phyloP scores from a whole-genome alignment of 1,284 basidiomycete species.

The Tilletia caries region DNA sequence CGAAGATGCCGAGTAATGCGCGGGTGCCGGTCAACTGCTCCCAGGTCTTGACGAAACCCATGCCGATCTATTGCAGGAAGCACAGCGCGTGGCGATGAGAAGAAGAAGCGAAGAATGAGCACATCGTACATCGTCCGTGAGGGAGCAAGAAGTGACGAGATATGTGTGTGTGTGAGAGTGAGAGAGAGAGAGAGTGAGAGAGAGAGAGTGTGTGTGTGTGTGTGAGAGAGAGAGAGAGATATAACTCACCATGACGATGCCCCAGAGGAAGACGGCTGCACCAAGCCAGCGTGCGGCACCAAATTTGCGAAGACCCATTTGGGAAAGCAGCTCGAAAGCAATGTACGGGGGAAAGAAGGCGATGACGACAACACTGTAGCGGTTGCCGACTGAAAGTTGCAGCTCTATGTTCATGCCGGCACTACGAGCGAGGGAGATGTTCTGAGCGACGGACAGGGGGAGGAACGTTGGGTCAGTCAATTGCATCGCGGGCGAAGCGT shows the following conservation, averaged over 20 bases:
- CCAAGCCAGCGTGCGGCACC: constrained; percentile 54
- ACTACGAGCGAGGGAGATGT: constrained; percentile 38
- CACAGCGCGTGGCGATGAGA: too few relatives aligned
- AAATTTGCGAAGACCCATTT: constrained; percentile 50
- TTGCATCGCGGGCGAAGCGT: too few relatives aligned
- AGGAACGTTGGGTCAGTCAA: too few relatives aligned
- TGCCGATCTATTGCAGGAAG: background rate
- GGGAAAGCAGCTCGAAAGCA: constrained; percentile 43
- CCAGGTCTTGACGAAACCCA: constrained; percentile 29
- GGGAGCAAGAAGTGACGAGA: too few relatives aligned
- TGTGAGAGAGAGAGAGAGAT: too few relatives aligned
- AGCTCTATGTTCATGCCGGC: constrained; percentile 39
- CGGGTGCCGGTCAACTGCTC: constrained; percentile 54
- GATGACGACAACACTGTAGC: constrained; percentile 47
- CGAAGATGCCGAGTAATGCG: constrained; percentile 53
- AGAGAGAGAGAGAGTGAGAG: too few relatives aligned
- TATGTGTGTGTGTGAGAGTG: too few relatives aligned
- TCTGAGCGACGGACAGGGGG: constrained; percentile 1
- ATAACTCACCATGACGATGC: constrained; percentile 54
- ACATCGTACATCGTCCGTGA: too few relatives aligned
- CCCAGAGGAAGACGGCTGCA: constrained; percentile 53
- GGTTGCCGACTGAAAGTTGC: constrained; percentile 29
- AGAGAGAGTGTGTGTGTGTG: too few relatives aligned
- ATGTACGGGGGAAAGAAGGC: constrained; percentile 56
- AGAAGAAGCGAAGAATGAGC: too few relatives aligned